Percentiles rank a stretch among this genome's conserved stretches.
phyloP scores from a whole-genome alignment of 495 filamentous ascomycete genomes.

The Paragyromitra xinjiangensis region DNA sequence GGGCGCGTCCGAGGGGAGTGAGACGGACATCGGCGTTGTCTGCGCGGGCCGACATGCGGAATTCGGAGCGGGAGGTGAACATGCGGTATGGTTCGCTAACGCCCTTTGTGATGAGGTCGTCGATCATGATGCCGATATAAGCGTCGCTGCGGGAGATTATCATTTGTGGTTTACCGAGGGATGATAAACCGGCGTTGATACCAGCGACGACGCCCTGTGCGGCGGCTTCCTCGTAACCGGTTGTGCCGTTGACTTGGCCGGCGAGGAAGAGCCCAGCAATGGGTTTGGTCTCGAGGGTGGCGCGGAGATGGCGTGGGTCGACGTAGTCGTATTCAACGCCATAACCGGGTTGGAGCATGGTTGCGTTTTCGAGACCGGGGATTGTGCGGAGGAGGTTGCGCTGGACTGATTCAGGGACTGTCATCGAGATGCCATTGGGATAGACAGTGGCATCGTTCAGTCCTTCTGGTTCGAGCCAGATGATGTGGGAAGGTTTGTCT shows the following conservation, averaged over 20 bases:
- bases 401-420: conserved; percentile 85
- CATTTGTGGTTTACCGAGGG: conserved; percentile 70
- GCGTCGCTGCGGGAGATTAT: conserved; percentile 82
- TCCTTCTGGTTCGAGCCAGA: conserved; percentile 98
- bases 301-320: conserved; percentile 84
- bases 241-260: conserved; percentile 98
- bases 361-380: conserved; percentile 83
- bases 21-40: conserved; percentile 94
- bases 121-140: conserved; percentile 99
- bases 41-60: conserved; percentile 86
- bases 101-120: conserved; percentile 96
- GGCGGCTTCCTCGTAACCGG: conserved; percentile 96
- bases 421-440: conserved; percentile 97
- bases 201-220: conserved; percentile 93
- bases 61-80: conserved; percentile 97
- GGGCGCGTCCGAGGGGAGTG: conserved; percentile 77
- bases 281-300: conserved; percentile 91
- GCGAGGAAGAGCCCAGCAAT: conserved; percentile 91
- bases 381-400: conserved; percentile 84
- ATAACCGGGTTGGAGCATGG: conserved; percentile 95
- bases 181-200: conserved; percentile 85
- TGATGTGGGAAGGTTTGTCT: conserved; percentile 78
- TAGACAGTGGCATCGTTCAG: conserved; percentile 92
- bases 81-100: conserved; percentile 97
- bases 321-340: conserved; percentile 99